These are phyloP conservation scores for Artemisia argyi DNA, from an alignment of 129 eudicot species.

Conservation along the genomic window DNA sequence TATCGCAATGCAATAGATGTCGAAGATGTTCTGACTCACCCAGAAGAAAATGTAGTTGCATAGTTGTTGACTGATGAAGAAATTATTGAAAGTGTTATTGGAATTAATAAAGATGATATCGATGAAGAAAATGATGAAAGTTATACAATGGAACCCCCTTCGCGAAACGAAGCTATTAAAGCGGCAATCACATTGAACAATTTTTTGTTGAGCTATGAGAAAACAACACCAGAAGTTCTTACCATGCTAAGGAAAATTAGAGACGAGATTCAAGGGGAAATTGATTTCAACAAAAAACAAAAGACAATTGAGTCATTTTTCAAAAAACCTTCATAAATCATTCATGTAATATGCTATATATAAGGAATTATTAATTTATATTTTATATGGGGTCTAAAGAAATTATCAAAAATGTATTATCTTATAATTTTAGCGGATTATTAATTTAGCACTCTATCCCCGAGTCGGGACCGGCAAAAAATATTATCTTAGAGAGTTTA, in stretches of 20 bases:
- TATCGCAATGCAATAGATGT: no score
- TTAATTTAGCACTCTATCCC: constrained; percentile 36
- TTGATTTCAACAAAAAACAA: constrained; percentile 24
- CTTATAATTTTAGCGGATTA: constrained; percentile 39
- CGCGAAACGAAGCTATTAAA: constrained; percentile 36
- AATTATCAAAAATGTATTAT: constrained; percentile 15
- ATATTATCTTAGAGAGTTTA: constrained; percentile 36
- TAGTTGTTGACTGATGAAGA: no score
- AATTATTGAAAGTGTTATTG: no score
- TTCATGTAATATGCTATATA: constrained; percentile 25
- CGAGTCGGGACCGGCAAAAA: constrained; percentile 37
- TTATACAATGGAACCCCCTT: constrained; percentile 22
- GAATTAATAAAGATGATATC: constrained; percentile 22
- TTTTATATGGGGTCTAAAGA: not conserved
- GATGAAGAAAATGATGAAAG: constrained; percentile 20
- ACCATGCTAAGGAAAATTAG: constrained; percentile 38
- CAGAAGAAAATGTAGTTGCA: no score
- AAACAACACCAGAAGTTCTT: constrained; percentile 39
- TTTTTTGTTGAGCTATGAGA: constrained; percentile 42
- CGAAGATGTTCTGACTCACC: no score
- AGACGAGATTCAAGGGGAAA: constrained; percentile 42
- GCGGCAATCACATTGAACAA: constrained; percentile 37
- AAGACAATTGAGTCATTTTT: no score
- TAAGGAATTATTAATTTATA: constrained; percentile 32
- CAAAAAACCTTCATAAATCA: not conserved